Conservation (phyloP, 2,329 filamentous ascomycete species). For the Domatiomyces globalis region DNA sequence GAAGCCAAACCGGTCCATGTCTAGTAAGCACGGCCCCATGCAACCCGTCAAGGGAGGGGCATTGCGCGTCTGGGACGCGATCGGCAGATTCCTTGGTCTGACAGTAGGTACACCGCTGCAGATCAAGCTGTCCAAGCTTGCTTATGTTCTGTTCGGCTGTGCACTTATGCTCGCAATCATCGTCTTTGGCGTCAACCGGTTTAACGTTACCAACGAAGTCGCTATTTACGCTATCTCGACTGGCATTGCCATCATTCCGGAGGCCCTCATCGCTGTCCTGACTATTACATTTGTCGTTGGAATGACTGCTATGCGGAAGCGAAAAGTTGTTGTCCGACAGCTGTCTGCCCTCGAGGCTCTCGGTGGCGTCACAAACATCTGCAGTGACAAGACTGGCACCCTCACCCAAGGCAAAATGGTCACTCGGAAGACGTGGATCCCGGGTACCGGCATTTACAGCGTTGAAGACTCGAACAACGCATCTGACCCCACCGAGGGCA, state of each 20-base stretch:
- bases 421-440: slow-evolving; percentile 44
- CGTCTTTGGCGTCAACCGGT: slow-evolving; percentile 45
- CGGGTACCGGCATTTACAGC: slow-evolving; percentile 37
- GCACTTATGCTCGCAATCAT: slow-evolving; percentile 50
- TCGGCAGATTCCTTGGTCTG: slow-evolving; percentile 44
- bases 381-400: slow-evolving; percentile 45
- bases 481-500: slow-evolving; percentile 40
- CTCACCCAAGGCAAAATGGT: slow-evolving; percentile 45
- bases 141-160: slow-evolving; percentile 62
- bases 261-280: slow-evolving; percentile 48
- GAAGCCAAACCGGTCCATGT: slow-evolving; percentile 28
- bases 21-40: slow-evolving; percentile 31
- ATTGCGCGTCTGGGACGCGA: slow-evolving; percentile 33
- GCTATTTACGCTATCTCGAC: slow-evolving; percentile 47
- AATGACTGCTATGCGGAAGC: slow-evolving; percentile 39
- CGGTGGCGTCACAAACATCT: slow-evolving; percentile 44
- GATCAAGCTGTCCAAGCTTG: slow-evolving; percentile 72
- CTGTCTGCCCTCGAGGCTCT: slow-evolving; percentile 42
- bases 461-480: slow-evolving; percentile 40
- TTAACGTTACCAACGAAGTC: slow-evolving; percentile 42
- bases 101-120: slow-evolving; percentile 68
- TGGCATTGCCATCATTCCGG: slow-evolving; percentile 48
- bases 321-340: slow-evolving; percentile 41
- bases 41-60: slow-evolving; percentile 38
- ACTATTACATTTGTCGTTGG: slow-evolving; percentile 48